Base-by-base conservation (phyloP, 2,329 filamentous ascomycete genomes). In the Reticulascus tulasneorum region DNA sequence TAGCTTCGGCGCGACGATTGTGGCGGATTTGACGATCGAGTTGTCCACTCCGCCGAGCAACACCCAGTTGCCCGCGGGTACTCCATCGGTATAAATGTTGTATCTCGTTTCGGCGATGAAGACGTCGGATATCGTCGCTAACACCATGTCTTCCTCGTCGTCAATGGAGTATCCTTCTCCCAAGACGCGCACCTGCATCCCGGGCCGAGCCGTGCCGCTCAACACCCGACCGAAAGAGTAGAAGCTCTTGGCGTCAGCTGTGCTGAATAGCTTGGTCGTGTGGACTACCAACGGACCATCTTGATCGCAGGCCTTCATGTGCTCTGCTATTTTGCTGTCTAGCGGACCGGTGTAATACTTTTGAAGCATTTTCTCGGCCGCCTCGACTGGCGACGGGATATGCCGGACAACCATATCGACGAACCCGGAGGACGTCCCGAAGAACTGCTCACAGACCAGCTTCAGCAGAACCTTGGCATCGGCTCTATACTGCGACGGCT, bases 21-120 rank as follows among this genome's bases (percentile, higher is more conserved):
- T 98, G 8, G 93, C 93, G 4, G 89, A 91, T 64, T 98, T 98
- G 64, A 97, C 88, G 51, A 98, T 97, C 5, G 90, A 96, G 60
- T 97, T 97, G 67, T 97, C 91, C 19, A 98, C 82, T 11, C 91
- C 93, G 37, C 86, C 82, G 12, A 98, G 73, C n/a, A 98, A 68
- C 11, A 94, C 91, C 71, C 88, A 86, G 56, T 94, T 96, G 27
- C 93, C 93, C 1, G 93, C 93, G 6, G 93, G 93, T 18, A 98
- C 82, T 32, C 93, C 93, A 49, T 89, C 88, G 0, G 87, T 90
- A 3, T 88, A 81, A 29, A 98, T 85, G 48, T 90, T 95, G 65
- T 98, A 98, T 54, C 90, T 74, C 17, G 90, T 90, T 62, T 97
- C 88, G 7, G 84, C 85, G 47, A 98, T 91, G 70, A 86, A 94